Percentiles rank a stretch among this genome's conserved stretches.
Conservation (phyloP, 768 basidiomycete genomes). For the Agaricus sinodeliciosus region DNA sequence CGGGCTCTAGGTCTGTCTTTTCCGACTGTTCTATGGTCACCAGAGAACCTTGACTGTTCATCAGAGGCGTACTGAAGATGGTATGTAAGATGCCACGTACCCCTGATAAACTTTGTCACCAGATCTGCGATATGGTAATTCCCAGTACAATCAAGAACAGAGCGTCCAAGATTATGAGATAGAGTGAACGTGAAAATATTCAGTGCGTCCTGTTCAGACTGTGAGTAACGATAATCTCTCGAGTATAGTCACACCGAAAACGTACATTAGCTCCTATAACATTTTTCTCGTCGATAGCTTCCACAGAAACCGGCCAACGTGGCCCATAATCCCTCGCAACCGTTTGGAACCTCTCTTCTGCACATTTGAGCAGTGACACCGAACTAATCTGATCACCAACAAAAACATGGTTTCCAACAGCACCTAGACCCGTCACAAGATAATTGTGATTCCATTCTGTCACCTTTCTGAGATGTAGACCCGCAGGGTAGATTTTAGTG, state of each 20-base stretch:
- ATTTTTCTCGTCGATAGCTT: slow-evolving; percentile 43
- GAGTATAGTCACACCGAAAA: slow-evolving; percentile 5
- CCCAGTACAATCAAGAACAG: slow-evolving; percentile 56
- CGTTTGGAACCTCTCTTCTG: slow-evolving; percentile 35
- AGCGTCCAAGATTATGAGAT: slow-evolving; percentile 33
- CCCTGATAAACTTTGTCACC: slow-evolving; percentile 68
- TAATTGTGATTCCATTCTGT: slow-evolving; percentile 81
- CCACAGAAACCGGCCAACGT: slow-evolving; percentile 65
- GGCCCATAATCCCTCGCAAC: slow-evolving; percentile 72
- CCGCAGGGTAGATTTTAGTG: slow-evolving; percentile 21
- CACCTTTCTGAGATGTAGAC: slow-evolving; percentile 33
- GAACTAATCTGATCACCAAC: slow-evolving; percentile 82
- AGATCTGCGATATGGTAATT: slow-evolving; percentile 70
- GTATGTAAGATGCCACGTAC: slow-evolving; percentile 25
- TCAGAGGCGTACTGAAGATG: not conserved
- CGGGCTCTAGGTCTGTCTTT: slow-evolving; percentile 39
- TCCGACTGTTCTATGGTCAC: slow-evolving; percentile 35
- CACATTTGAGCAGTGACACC: slow-evolving; percentile 58
- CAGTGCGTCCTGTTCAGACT: slow-evolving; percentile 43
- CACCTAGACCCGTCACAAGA: slow-evolving; percentile 59
- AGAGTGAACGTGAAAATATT: slow-evolving; percentile 63
- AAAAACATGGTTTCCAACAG: slow-evolving; percentile 47
- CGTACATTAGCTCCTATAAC: slow-evolving; percentile 73
- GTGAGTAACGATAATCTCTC: not conserved
- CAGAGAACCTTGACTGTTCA: slow-evolving; percentile 42